Evolutionary conservation across 1,139 yeast species (phyloP).

Genomic region (Arxiozyma heterogenica): DNA sequence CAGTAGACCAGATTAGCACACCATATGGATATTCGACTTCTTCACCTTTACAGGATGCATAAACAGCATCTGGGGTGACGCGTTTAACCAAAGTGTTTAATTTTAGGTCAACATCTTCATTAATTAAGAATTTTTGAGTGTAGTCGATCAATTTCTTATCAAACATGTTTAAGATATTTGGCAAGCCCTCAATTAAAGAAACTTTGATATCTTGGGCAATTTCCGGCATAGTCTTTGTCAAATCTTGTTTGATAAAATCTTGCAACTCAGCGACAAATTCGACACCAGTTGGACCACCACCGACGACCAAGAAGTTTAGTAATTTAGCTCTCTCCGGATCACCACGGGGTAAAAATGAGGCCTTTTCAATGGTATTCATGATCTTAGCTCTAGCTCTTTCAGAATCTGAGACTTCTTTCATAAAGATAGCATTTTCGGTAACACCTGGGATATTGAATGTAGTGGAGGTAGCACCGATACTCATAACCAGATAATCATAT

Average conservation of each 20-base stretch:
- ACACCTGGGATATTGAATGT: conserved; percentile 94
- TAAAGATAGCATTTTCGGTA: conserved; percentile 72
- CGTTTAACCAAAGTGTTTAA: conserved; percentile 84
- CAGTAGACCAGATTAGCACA: conserved; percentile 93
- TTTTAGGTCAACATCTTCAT: conserved; percentile 66
- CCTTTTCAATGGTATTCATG: conserved; percentile 76
- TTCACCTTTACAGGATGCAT: conserved; percentile 53
- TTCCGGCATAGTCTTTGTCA: conserved; percentile 81
- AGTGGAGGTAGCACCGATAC: conserved; percentile 88
- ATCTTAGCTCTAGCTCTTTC: conserved; percentile 65
- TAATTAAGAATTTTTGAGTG: conserved; percentile 73
- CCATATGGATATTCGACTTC: conserved; percentile 75
- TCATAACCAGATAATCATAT: conserved; percentile 76
- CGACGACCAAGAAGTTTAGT: conserved; percentile 77
- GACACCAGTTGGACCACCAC: conserved; percentile 97
- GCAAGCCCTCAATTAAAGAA: conserved; percentile 82
- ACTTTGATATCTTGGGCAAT: conserved; percentile 73
- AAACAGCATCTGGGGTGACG: conserved; percentile 59
- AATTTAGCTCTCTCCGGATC: conserved; percentile 75
- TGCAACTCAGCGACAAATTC: conserved; percentile 93
- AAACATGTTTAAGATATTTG: conserved; percentile 82
- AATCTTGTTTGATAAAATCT: conserved; percentile 87
- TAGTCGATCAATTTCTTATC: conserved; percentile 75
- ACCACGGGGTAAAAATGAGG: conserved; percentile 62
- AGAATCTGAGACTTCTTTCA: conserved; percentile 82